phyloP scores from a whole-genome alignment of 2,329 filamentous ascomycete genomes.

The Scorias spongiosa region DNA sequence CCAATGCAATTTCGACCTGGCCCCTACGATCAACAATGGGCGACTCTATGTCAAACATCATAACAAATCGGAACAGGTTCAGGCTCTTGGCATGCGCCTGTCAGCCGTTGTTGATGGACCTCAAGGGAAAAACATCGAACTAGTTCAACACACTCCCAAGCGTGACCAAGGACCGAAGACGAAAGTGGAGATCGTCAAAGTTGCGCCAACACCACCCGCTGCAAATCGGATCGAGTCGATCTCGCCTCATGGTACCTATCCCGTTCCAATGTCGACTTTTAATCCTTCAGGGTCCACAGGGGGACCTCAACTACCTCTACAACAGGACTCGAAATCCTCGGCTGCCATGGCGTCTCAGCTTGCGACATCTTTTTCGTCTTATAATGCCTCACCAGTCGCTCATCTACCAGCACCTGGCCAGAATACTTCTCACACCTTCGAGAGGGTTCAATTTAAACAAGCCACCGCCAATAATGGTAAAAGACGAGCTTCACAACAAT shows the following conservation, averaged over 20 bases:
- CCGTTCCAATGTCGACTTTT: constrained; percentile 22
- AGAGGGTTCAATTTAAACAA: constrained; percentile 87
- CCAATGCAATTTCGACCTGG: constrained; percentile 59
- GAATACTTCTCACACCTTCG: constrained; percentile 49
- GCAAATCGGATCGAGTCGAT: constrained; percentile 27
- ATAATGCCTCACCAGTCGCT: constrained; percentile 3
- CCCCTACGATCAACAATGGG: constrained; percentile 42
- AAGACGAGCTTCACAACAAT: constrained; percentile 76
- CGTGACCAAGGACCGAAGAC: constrained; percentile 73
- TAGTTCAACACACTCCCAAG: constrained; percentile 85
- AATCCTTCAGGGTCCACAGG: constrained; percentile 21
- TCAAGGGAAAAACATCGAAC: constrained; percentile 59
- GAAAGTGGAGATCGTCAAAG: constrained; percentile 53
- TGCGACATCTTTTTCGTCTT: constrained; percentile 1
- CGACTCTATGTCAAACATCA: constrained; percentile 42
- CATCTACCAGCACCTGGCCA: constrained; percentile 13
- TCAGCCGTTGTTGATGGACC: constrained; percentile 68
- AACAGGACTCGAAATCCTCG: constrained; percentile 14
- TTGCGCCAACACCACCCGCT: constrained; percentile 45
- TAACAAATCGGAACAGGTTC: constrained; percentile 41
- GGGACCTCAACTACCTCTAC: constrained; percentile 29
- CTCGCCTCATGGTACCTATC: constrained; percentile 20
- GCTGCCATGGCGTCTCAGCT: constrained; percentile 3
- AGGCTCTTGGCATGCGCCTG: constrained; percentile 68
- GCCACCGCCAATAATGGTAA: constrained; percentile 92